A percentile compares a stretch with the other conserved stretches of the same genome.
Evolutionary conservation across 164 flowering plant genomes (phyloP).

Genomic region (Malania oleifera): DNA sequence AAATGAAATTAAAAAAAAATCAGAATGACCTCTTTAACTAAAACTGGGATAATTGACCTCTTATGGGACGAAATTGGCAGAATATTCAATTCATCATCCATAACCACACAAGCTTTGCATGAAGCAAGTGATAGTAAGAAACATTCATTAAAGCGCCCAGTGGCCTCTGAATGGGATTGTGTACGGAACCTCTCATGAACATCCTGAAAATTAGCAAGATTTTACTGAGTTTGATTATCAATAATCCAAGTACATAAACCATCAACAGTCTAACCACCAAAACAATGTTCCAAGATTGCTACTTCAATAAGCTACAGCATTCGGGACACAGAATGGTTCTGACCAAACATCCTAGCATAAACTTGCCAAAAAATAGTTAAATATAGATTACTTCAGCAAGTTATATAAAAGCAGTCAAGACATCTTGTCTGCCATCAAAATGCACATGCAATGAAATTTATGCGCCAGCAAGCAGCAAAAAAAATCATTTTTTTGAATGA

Average conservation of each 20-base stretch:
- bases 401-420: too few species aligned
- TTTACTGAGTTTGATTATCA: neutral
- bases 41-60: conserved; percentile 53
- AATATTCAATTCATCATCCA: conserved; percentile 92
- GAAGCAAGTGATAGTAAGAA: conserved; percentile 86
- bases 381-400: too few species aligned
- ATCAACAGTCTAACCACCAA: neutral
- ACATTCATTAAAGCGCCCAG: conserved; percentile 92
- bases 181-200: conserved; percentile 95
- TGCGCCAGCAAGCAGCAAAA: too few species aligned
- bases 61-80: conserved; percentile 89
- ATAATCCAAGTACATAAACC: neutral
- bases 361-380: neutral
- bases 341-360: neutral
- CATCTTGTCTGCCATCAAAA: too few species aligned
- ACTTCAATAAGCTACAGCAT: neutral
- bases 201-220: conserved; percentile 52
- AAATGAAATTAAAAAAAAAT: neutral
- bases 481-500: too few species aligned
- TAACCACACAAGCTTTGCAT: conserved; percentile 78
- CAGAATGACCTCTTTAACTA: conserved; percentile 51
- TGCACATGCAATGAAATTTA: too few species aligned
- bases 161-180: conserved; percentile 76
- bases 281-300: neutral
- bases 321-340: neutral